A percentile compares a stretch with the other conserved stretches of the same genome.
These are phyloP conservation scores for Spathaspora sp. DNA, from an alignment of 1,139 yeast genomes.

Conservation along the genomic window DNA sequence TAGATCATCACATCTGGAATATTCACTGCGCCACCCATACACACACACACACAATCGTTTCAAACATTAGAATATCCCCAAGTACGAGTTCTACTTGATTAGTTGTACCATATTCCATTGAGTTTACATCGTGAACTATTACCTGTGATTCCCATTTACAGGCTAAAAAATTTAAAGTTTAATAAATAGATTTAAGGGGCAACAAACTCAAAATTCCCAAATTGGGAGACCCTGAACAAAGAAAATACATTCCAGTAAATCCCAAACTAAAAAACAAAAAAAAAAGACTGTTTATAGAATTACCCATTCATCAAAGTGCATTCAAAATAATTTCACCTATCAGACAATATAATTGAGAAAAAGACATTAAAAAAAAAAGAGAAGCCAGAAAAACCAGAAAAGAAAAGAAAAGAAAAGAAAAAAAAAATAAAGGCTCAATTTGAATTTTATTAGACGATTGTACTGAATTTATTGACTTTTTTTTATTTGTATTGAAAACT, in stretches of 20 bases:
- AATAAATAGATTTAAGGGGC: background rate
- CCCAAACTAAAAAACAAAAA: background rate
- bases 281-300: background rate
- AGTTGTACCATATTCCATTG: too few species aligned
- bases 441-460: background rate
- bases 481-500: background rate
- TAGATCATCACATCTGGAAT: too few species aligned
- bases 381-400: background rate
- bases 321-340: background rate
- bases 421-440: background rate
- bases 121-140: too few species aligned
- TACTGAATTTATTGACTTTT: background rate
- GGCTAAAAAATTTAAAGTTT: background rate
- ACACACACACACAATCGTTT: too few species aligned
- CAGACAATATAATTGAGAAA: too few species aligned
- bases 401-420: background rate
- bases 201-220: background rate
- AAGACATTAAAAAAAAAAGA: too few species aligned
- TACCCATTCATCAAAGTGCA: background rate
- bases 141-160: too few species aligned
- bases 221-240: slow-evolving; percentile 1
- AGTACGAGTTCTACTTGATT: too few species aligned
- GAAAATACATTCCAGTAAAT: background rate
- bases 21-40: too few species aligned
- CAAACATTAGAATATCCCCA: too few species aligned